phyloP scores from a whole-genome alignment of 1,139 yeast genomes.

The Candida buenavistaensis region DNA sequence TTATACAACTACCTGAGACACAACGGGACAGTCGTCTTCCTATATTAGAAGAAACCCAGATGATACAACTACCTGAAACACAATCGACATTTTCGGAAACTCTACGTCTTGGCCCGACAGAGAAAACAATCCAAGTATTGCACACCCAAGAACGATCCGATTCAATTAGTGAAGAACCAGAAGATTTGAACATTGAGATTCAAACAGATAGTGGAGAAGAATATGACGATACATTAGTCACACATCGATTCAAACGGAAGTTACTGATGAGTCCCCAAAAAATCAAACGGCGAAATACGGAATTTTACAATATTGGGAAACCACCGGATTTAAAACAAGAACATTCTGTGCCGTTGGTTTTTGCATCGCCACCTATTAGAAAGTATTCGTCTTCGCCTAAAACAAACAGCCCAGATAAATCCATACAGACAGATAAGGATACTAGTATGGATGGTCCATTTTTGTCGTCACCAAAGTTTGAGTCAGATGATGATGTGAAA shows the following conservation, averaged over 20 bases:
- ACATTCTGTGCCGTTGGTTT: slow-evolving; percentile 12
- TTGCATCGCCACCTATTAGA: slow-evolving; percentile 15
- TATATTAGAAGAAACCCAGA: not conserved
- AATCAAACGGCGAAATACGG: slow-evolving; percentile 6
- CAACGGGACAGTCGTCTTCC: not conserved
- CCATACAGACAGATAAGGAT: too few relatives aligned
- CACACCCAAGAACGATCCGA: slow-evolving; percentile 25
- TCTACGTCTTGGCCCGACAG: not conserved
- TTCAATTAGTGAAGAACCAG: too few relatives aligned
- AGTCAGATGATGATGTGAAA: slow-evolving; percentile 3
- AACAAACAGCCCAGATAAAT: too few relatives aligned
- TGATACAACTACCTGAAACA: not conserved
- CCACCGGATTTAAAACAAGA: slow-evolving; percentile 10
- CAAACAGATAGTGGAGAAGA: slow-evolving; percentile 11
- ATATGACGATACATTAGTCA: slow-evolving; percentile 15
- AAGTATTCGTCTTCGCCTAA: slow-evolving; percentile 12
- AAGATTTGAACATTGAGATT: slow-evolving; percentile 11
- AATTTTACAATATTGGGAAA: not conserved
- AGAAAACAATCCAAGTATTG: slow-evolving; percentile 17
- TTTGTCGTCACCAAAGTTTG: not conserved
- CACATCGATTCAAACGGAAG: slow-evolving; percentile 11
- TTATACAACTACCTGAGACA: slow-evolving; percentile 1
- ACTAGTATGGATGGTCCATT: slow-evolving; percentile 1
- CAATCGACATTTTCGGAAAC: not conserved
- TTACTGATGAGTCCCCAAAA: slow-evolving; percentile 7